These are phyloP conservation scores for Hygrophorus russula DNA, from an alignment of 768 basidiomycete genomes.

Conservation along the genomic window DNA sequence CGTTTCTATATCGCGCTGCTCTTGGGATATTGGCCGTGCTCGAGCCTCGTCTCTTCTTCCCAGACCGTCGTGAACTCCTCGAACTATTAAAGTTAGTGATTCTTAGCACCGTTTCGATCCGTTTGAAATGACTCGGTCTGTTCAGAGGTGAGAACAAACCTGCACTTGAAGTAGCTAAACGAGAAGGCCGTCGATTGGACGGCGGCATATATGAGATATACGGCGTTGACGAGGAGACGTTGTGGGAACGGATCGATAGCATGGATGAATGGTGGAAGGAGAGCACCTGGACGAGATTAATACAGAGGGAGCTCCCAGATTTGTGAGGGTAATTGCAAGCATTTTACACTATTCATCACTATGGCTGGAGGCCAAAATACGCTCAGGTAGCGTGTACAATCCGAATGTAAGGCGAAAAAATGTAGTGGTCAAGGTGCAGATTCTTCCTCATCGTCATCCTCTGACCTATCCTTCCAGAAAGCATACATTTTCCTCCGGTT, in stretches of 20 bases:
- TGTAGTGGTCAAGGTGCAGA: too few species aligned
- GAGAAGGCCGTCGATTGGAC: conserved; percentile 51
- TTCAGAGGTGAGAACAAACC: conserved; percentile 73
- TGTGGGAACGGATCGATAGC: conserved; percentile 73
- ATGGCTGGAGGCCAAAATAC: too few species aligned
- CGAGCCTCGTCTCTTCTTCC: conserved; percentile 83
- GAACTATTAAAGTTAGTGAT: conserved; percentile 58
- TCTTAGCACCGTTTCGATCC: conserved; percentile 2
- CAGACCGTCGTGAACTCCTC: conserved; percentile 66
- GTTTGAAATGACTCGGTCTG: conserved; percentile 1
- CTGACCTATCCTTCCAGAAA: conserved; percentile 58
- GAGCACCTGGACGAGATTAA: conserved; percentile 75
- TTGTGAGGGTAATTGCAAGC: conserved; percentile 16
- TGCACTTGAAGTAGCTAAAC: conserved; percentile 68
- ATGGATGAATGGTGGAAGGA: conserved; percentile 94
- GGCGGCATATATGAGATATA: conserved; percentile 82
- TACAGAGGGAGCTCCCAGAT: conserved; percentile 82
- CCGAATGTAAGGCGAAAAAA: too few species aligned
- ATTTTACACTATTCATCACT: background rate
- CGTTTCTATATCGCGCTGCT: conserved; percentile 78
- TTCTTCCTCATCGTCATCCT: conserved; percentile 24
- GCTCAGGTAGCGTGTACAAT: too few species aligned
- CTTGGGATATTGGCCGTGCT: conserved; percentile 76
- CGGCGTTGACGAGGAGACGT: conserved; percentile 70
- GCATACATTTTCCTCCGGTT: conserved; percentile 79